A percentile compares a stretch with the other conserved stretches of the same genome.
These are phyloP conservation scores for Mollisiaceae sp. DNA, from an alignment of 2,329 filamentous ascomycete genomes.

Conservation along the genomic window DNA sequence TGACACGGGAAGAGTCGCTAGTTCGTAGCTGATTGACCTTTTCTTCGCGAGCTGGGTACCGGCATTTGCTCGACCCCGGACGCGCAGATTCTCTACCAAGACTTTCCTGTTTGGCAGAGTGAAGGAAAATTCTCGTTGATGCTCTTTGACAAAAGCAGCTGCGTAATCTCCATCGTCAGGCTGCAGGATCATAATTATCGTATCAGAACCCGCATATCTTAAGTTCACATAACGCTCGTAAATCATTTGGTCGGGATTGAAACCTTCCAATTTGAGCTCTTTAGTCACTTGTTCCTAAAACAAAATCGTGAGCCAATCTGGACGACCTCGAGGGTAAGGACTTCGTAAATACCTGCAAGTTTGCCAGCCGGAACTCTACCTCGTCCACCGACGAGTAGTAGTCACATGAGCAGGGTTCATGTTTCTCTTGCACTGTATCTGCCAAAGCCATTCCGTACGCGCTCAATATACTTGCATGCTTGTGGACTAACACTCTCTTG, in stretches of 20 bases:
- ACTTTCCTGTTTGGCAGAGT: constrained; percentile 76
- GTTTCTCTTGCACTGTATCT: constrained; percentile 87
- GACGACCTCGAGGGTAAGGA: neutral
- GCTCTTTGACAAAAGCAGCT: constrained; percentile 80
- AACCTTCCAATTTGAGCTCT: constrained; percentile 76
- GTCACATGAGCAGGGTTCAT: constrained; percentile 60
- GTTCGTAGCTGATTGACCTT: constrained; percentile 19
- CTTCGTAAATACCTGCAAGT: constrained; percentile 8
- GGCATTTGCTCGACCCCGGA: constrained; percentile 18
- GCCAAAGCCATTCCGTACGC: constrained; percentile 93
- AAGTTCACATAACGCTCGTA: constrained; percentile 94
- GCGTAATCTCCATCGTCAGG: constrained; percentile 73
- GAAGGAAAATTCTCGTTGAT: constrained; percentile 90
- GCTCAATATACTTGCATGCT: constrained; percentile 85
- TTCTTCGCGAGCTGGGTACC: constrained; percentile 13
- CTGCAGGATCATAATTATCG: constrained; percentile 83
- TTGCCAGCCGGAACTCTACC: constrained; percentile 17
- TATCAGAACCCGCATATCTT: constrained; percentile 87
- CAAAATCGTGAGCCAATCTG: neutral
- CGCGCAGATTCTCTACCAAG: constrained; percentile 84
- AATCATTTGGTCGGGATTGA: constrained; percentile 72
- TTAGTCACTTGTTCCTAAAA: constrained; percentile 68
- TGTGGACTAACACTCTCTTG: constrained; percentile 82
- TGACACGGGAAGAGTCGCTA: constrained; percentile 1
- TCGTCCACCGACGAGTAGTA: constrained; percentile 20